phyloP scores from a whole-genome alignment of 148 eudicot genomes.

The Chenopodium suecicum region DNA sequence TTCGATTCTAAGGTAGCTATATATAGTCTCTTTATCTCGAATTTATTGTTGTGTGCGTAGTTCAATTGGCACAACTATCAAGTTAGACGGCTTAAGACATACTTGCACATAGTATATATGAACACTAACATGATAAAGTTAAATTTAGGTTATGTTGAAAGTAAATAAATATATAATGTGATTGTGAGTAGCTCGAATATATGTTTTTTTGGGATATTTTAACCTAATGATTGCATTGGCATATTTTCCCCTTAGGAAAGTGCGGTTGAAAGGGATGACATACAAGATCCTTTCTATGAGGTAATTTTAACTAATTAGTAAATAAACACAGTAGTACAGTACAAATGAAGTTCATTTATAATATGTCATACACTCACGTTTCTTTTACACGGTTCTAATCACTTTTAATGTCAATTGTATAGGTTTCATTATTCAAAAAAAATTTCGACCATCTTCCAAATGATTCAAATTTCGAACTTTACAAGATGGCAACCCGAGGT shows the following conservation, averaged over 20 bases:
- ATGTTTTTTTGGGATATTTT: neutral
- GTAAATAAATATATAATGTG: neutral
- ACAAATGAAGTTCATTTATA: neutral
- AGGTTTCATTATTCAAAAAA: slow-evolving; percentile 81
- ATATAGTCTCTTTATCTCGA: neutral
- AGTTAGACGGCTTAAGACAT: neutral
- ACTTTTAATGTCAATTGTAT: neutral
- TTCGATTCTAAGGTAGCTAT: too few relatives aligned
- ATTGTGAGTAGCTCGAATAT: too few relatives aligned
- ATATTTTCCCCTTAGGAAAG: slow-evolving; percentile 48
- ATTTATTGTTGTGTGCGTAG: neutral
- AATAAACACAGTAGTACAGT: too few relatives aligned
- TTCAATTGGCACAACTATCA: neutral
- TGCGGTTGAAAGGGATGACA: slow-evolving; percentile 62
- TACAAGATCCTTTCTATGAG: slow-evolving; percentile 70
- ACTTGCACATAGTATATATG: too few relatives aligned
- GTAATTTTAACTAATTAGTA: slow-evolving; percentile 29
- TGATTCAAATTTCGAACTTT: slow-evolving; percentile 53
- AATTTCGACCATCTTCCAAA: slow-evolving; percentile 62
- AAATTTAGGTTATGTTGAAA: too few relatives aligned
- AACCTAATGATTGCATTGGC: neutral
- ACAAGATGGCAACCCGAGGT: slow-evolving; percentile 61
- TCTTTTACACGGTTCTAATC: too few relatives aligned
- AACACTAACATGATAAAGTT: too few relatives aligned
- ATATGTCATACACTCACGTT: too few relatives aligned